A percentile compares a stretch with the other conserved stretches of the same genome.
These are phyloP conservation scores for Lasiodiplodia sp. DNA, from an alignment of 2,329 filamentous ascomycete species.

Conservation along the genomic window DNA sequence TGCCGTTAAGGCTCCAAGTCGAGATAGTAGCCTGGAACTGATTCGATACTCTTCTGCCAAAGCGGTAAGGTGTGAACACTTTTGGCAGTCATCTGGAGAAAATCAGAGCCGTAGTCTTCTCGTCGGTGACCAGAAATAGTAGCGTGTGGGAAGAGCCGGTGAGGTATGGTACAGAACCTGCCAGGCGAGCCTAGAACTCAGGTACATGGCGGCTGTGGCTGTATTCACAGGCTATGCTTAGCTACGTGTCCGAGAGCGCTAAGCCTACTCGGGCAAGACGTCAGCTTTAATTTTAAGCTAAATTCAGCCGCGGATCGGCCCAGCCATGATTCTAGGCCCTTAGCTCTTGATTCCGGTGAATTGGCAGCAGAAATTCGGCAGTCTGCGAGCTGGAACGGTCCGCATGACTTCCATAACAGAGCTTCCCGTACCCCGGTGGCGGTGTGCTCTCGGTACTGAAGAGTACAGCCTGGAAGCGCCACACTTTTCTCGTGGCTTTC, in stretches of 20 bases:
- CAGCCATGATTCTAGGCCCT: not conserved
- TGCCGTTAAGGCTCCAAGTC: too few species aligned
- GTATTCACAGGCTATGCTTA: not conserved
- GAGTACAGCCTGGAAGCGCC: not conserved
- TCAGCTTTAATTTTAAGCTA: not conserved
- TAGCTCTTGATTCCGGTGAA: not conserved
- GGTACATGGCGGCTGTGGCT: not conserved
- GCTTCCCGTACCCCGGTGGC: not conserved
- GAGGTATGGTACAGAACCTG: not conserved
- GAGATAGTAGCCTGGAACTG: too few species aligned
- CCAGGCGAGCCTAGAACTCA: not conserved
- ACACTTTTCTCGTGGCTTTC: not conserved
- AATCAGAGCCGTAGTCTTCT: not conserved
- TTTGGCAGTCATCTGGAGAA: not conserved
- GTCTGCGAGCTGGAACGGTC: not conserved
- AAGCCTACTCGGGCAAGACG: not conserved
- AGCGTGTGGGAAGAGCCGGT: not conserved
- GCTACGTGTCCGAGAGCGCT: not conserved
- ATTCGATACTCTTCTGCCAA: too few species aligned
- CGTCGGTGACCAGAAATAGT: not conserved
- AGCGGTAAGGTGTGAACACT: not conserved
- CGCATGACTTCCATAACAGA: not conserved
- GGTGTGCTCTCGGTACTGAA: not conserved
- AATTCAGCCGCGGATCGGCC: not conserved
- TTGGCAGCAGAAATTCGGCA: not conserved